Percentiles rank a stretch among this genome's conserved stretches.
phyloP scores from a whole-genome alignment of 768 basidiomycete species.

The Lactarius hengduanensis region DNA sequence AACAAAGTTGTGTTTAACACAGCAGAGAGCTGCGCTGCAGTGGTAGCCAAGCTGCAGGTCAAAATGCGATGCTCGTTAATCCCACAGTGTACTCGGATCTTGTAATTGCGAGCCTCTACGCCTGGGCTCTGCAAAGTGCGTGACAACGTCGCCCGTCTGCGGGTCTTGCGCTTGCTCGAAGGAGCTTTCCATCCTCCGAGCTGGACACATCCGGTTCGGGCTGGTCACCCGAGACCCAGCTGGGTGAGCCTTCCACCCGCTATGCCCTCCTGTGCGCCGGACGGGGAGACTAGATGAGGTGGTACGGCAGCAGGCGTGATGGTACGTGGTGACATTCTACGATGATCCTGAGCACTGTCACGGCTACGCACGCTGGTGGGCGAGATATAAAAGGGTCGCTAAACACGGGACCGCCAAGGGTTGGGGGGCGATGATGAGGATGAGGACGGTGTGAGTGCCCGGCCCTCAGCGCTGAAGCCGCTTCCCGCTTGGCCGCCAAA shows the following conservation, averaged over 20 bases:
- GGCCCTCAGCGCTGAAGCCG: slow-evolving; percentile 22
- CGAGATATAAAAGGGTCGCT: slow-evolving; percentile 29
- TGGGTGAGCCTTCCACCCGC: slow-evolving; percentile 65
- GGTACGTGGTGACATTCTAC: slow-evolving; percentile 20
- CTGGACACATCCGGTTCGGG: slow-evolving; percentile 43
- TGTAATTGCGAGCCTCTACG: slow-evolving; percentile 37
- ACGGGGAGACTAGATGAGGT: slow-evolving; percentile 18
- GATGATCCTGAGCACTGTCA: slow-evolving; percentile 21
- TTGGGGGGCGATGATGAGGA: slow-evolving; percentile 21
- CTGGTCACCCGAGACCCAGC: slow-evolving; percentile 63
- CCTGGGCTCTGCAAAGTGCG: slow-evolving; percentile 7
- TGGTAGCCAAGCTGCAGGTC: slow-evolving; percentile 58
- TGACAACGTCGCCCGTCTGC: slow-evolving; percentile 22
- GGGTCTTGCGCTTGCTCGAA: slow-evolving; percentile 29
- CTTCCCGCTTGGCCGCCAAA: slow-evolving; percentile 37
- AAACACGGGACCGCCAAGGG: slow-evolving; percentile 18
- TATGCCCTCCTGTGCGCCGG: slow-evolving; percentile 27
- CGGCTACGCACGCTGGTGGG: slow-evolving; percentile 13
- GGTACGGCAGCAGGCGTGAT: slow-evolving; percentile 18
- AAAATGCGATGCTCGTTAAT: slow-evolving; percentile 73
- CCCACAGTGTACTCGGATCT: slow-evolving; percentile 74
- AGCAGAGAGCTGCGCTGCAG: slow-evolving; percentile 64
- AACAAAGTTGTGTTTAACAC: slow-evolving; percentile 60
- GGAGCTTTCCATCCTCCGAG: slow-evolving; percentile 40
- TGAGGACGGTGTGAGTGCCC: slow-evolving; percentile 19